Base-by-base conservation (phyloP, 192 early-diverging fungal species). In the Kickxella alabastrina region DNA sequence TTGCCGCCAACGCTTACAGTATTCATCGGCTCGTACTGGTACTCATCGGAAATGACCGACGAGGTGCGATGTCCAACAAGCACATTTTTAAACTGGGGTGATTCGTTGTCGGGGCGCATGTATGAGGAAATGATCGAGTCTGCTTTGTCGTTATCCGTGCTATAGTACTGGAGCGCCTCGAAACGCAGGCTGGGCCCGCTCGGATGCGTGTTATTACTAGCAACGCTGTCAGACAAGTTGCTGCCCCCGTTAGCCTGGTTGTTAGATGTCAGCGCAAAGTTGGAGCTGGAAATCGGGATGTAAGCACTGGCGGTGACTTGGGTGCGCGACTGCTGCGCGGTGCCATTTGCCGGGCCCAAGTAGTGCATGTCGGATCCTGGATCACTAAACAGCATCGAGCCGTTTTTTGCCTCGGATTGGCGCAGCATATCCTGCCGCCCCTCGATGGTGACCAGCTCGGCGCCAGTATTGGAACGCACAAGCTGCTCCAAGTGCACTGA, bases 131-230 rank as follows among this genome's bases (percentile, higher is more conserved):
- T 57, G 26, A 67, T 54, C 18, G 71, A 75, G 39, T 67, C 64
- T 2, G 55, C 55, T 2, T 58, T 53, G 3, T 47, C 48, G 23
- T 27, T 29, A 25, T 51, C 52, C 2, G 34, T 26, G 17, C 27
- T 23, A 6, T 42, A 27, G 13, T 58, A 58, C 36, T 26, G 37
- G 3, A 74, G 63, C 2, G 52, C 55, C 37, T 62, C 70, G 0
- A 57, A 62, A 18, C 65, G 63, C 14, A 74, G 39, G 17, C 70
- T 74, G 21, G 59, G 70, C 3, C 70, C 70, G 42, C 70, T 74
- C 12, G 44, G 61, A 15, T 63, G 57, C 15, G 61, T 53, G 8
- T 21, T 52, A 22, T 53, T 63, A 32, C 47, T 59, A 17, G 38
- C 38, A 10, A 35, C 48, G 32, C 55, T 58, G 47, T 43, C 57